Base-by-base conservation (phyloP, 1,284 basidiomycete species). In the Hemileia vastatrix region DNA sequence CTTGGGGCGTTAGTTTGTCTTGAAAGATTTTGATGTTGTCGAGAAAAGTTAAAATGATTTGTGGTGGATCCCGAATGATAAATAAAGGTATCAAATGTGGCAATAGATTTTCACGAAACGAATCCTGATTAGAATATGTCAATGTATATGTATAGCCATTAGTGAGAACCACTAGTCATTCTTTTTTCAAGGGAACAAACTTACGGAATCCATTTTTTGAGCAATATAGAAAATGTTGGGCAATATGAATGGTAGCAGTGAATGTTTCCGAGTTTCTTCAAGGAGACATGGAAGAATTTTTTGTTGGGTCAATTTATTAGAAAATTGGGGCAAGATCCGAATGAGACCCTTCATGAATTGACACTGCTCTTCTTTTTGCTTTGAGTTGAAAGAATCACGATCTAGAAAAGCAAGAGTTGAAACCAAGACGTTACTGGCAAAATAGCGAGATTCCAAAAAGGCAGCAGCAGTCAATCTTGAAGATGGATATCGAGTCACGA, bases 341-440 rank as follows among this genome's bases (percentile, higher is more conserved):
- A 66, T 32, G 45, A 71, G 59, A 0, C 70, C 70, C 56, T 67
- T 67, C 54, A 78, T 67, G 74, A 97, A 97, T 0, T 89, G 90
- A 27, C 96, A 86, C 73, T 97, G 93, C 75, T 97, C 95, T 77
- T 97, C 93, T 57, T 87, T 80, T 2, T 90, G 86, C 76, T 96
- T 94, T 0, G 90, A 85, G 1, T 91, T 90, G 74, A 98, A 99
- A 64, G 86, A 93, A 11, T 93, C 90, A 3, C 94, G 84, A 71
- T 97, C 94, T 65, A 99, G 80, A 78, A 97, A 99, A 72, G 92
- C 94, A 40, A 99, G 82, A 0, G 94, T 97, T 1, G 90, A 94
- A 36, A 98, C 93, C 13, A 94, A 88, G n/a, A 97, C 80, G 6
- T 91, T 74, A 32, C 52, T 93, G 3, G 90, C 94, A 79, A 98